Evolutionary conservation across 2,329 filamentous ascomycete species (phyloP).

Genomic region (Seiridium unicorne): DNA sequence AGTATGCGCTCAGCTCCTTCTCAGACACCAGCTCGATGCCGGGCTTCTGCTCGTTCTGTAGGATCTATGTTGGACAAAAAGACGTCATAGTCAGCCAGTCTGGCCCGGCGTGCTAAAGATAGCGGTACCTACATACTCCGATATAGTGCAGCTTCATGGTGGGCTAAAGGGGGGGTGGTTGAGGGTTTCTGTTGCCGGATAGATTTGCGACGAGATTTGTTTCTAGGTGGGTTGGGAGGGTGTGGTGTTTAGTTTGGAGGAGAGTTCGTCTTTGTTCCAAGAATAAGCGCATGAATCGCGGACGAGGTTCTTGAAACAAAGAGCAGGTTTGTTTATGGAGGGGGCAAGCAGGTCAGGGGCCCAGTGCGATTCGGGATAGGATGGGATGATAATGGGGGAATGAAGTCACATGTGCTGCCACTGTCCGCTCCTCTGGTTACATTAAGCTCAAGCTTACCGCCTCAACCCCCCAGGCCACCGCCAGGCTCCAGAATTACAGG

Average conservation of each 20-base stretch:
- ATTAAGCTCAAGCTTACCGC: no score
- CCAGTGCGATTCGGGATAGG: background rate
- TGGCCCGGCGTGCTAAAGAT: background rate
- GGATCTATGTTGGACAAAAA: constrained; percentile 54
- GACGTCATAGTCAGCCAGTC: background rate
- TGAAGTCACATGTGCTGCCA: constrained; percentile 6
- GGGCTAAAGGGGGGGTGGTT: constrained; percentile 23
- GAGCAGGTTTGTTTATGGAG: background rate
- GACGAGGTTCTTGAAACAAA: constrained; percentile 5
- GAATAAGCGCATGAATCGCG: background rate
- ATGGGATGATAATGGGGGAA: background rate
- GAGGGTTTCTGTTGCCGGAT: background rate
- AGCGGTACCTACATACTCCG: constrained; percentile 58
- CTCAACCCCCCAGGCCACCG: no score
- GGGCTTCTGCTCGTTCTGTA: constrained; percentile 76
- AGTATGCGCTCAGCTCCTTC: constrained; percentile 76
- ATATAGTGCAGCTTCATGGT: constrained; percentile 88
- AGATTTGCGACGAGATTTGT: background rate
- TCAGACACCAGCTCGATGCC: constrained; percentile 74
- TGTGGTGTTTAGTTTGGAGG: background rate
- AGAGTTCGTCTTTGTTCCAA: background rate
- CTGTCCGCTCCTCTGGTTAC: no score
- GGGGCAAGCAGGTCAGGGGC: background rate
- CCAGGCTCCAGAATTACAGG: background rate
- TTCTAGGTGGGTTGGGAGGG: background rate